Base-by-base conservation (phyloP, 805 yeast species). In the Lipomyces oligophaga region DNA sequence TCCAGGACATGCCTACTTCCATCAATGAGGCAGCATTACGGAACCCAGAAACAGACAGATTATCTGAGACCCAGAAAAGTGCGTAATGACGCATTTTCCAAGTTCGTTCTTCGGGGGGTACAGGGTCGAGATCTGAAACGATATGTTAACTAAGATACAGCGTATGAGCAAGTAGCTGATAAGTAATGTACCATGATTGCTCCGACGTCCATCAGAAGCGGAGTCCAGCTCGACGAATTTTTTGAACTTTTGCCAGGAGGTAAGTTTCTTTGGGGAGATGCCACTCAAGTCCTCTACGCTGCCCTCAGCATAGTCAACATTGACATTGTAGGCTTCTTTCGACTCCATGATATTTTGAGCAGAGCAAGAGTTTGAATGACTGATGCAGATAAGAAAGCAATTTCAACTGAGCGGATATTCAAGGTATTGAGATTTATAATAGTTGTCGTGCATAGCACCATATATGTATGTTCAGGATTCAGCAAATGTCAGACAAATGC, bases 1-100 rank as follows among this genome's bases (percentile, higher is more conserved):
- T 63, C 10, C 72, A 72, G 28, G 67, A 65, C 4, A 72, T 57
- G 0, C 79, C 80, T 20, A 73, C 57, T 0, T 71, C 58, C 43
- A 75, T 52, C 26, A 75, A 49, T 1, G 78, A 62, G 6, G 72
- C 61, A n/a, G 73, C 77, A 1, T 69, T 60, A 27, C 69, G 64
- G 72, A 73, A 67, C 25, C 74, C 66, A 2, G 72, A 60, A 49
- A 71, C 67, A 5, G 69, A 64, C 15, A 68, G 48, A 18, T 55
- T 41, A 28, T 55, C 58, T 10, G 55, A 45, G 31, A 43, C 45
- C 61, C 61, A 58, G 27, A 49, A 58, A 13, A 48, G 54, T 19
- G 71, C 59, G 52, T 34, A 74, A 22, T 72, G 69, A 59, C 67
- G 63, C 31, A 61, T 58, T 16, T 68, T 72, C 79, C 79, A 76